These are phyloP conservation scores for Suillus sp. DNA, from an alignment of 768 basidiomycete species.

Conservation along the genomic window DNA sequence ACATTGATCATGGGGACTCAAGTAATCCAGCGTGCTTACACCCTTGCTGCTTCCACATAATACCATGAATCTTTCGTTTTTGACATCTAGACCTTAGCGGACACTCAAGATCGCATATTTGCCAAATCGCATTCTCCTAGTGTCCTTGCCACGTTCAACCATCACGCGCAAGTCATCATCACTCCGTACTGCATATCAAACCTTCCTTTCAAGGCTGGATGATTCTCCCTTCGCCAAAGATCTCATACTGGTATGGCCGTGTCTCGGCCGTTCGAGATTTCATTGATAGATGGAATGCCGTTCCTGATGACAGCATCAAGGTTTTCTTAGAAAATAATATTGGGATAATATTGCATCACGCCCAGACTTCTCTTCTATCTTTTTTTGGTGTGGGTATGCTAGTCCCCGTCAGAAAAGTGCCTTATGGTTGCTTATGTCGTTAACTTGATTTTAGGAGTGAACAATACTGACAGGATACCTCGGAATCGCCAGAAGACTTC, in stretches of 20 bases:
- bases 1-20: too few relatives aligned
- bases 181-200: constrained; percentile 37
- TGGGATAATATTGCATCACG: too few relatives aligned
- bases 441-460: too few relatives aligned
- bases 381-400: too few relatives aligned
- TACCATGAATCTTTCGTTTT: constrained; percentile 19
- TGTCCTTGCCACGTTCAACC: constrained; percentile 21
- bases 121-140: constrained; percentile 1
- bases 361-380: too few relatives aligned
- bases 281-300: constrained; percentile 31
- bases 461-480: neutral
- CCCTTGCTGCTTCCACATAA: constrained; percentile 16
- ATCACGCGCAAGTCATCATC: constrained; percentile 45
- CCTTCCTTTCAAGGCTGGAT: constrained; percentile 45
- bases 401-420: too few relatives aligned
- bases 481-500: neutral
- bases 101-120: neutral
- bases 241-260: constrained; percentile 77
- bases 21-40: too few relatives aligned
- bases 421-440: too few relatives aligned
- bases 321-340: constrained; percentile 77
- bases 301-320: constrained; percentile 36
- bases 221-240: constrained; percentile 55
- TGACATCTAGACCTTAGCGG: constrained; percentile 20
- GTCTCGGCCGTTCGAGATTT: constrained; percentile 50